Conservation (phyloP, 352 stramenopile genomes). For the Phytophthora parvispora region DNA sequence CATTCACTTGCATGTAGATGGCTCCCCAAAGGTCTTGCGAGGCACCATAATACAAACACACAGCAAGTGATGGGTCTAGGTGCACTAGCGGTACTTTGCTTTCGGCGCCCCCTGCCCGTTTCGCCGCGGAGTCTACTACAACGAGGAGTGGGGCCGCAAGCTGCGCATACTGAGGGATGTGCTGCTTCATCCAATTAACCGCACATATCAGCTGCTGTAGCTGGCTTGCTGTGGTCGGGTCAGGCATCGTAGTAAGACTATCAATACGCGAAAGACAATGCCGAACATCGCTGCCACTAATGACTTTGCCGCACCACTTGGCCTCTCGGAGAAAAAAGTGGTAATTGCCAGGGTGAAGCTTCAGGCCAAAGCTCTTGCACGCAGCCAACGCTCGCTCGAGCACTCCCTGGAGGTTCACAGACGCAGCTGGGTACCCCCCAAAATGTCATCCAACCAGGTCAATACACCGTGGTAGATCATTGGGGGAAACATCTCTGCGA, state of each 20-base stretch:
- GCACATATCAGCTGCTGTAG: constrained; percentile 16
- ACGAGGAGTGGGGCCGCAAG: background rate
- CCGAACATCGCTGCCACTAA: background rate
- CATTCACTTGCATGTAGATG: background rate
- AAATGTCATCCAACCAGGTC: constrained; percentile 8
- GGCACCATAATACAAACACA: constrained; percentile 8
- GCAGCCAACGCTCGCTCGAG: constrained; percentile 1
- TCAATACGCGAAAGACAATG: constrained; percentile 9
- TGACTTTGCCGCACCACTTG: constrained; percentile 5
- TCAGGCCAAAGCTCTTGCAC: constrained; percentile 3
- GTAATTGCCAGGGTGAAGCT: constrained; percentile 6
- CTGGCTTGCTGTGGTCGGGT: background rate
- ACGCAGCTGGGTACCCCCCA: background rate
- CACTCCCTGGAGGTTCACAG: background rate
- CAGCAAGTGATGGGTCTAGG: background rate
- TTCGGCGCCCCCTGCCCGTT: background rate
- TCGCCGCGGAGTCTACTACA: constrained; percentile 1
- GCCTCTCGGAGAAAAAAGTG: constrained; percentile 2
- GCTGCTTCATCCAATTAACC: constrained; percentile 16
- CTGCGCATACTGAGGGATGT: background rate
- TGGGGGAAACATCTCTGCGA: background rate
- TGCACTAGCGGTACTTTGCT: constrained; percentile 4
- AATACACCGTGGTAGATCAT: background rate
- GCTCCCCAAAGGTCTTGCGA: constrained; percentile 8
- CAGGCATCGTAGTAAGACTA: constrained; percentile 4